A percentile compares a stretch with the other conserved stretches of the same genome.
These are phyloP conservation scores for Aegilops bicornis DNA, from an alignment of 176 grass and related monocot genomes.

Conservation along the genomic window DNA sequence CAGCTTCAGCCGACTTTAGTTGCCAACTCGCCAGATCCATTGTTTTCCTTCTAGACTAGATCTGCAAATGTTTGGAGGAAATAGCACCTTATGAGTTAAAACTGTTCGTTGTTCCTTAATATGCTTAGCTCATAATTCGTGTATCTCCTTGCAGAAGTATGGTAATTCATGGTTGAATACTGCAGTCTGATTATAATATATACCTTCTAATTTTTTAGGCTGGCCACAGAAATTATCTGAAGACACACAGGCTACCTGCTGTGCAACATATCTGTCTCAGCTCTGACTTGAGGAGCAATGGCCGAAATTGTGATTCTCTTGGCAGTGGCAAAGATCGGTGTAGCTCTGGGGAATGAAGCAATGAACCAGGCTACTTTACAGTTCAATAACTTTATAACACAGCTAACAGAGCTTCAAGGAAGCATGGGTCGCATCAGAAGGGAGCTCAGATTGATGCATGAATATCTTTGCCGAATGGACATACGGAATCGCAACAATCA, in stretches of 20 bases:
- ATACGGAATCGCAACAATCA: conserved; percentile 1
- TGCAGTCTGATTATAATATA: not conserved
- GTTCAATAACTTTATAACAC: not conserved
- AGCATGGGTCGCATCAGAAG: conserved; percentile 3
- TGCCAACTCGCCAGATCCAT: not conserved
- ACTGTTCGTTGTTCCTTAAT: not conserved
- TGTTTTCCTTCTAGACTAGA: not conserved
- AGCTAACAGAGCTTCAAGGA: conserved; percentile 27
- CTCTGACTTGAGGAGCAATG: not conserved
- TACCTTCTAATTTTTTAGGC: not conserved
- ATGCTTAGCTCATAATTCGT: not conserved
- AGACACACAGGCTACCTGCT: not conserved
- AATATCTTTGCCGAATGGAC: conserved; percentile 8
- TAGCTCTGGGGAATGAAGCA: conserved; percentile 13
- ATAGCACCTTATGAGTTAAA: not conserved
- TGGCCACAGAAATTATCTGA: not conserved
- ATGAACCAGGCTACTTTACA: not conserved
- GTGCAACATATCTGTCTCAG: not conserved
- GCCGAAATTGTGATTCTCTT: conserved; percentile 17
- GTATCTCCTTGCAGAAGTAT: not conserved
- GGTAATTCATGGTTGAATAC: not conserved
- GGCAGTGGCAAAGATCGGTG: conserved; percentile 5
- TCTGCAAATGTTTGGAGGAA: not conserved
- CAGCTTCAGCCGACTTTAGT: not conserved
- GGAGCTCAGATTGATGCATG: conserved; percentile 12